phyloP scores from a whole-genome alignment of 768 basidiomycete genomes.

The Boletus pseudo-olivaceus region DNA sequence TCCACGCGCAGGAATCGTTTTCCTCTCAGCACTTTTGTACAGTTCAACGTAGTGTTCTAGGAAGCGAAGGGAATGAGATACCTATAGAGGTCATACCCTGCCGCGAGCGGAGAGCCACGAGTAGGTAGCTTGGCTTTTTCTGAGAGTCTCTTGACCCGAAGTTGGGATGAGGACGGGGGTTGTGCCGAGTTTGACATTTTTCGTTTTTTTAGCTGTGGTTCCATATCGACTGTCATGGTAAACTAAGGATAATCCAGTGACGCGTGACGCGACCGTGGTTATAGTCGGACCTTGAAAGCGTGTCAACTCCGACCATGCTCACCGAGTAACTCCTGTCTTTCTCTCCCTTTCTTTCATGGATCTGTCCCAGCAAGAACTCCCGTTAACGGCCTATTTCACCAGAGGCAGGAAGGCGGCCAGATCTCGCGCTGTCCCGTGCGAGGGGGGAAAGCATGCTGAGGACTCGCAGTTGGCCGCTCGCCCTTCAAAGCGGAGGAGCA shows the following conservation, averaged over 20 bases:
- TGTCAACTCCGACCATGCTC: conserved; percentile 35
- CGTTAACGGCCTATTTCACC: conserved; percentile 28
- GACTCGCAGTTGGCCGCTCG: conserved; percentile 3
- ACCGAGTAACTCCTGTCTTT: not conserved
- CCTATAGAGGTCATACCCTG: conserved; percentile 96
- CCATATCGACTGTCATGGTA: conserved; percentile 22
- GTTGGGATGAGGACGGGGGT: conserved; percentile 40
- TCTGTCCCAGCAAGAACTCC: conserved; percentile 33
- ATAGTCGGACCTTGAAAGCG: conserved; percentile 34
- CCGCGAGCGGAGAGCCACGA: conserved; percentile 79
- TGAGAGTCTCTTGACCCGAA: conserved; percentile 84
- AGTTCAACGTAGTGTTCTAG: conserved; percentile 1
- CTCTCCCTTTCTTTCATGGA: conserved; percentile 20
- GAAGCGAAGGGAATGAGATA: conserved; percentile 25
- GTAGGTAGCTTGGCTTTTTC: conserved; percentile 82
- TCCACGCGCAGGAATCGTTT: conserved; percentile 80
- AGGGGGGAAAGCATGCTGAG: conserved; percentile 2
- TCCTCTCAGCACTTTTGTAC: conserved; percentile 69
- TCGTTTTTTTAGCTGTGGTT: conserved; percentile 52
- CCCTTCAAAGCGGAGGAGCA: conserved; percentile 21
- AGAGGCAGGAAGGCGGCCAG: conserved; percentile 12
- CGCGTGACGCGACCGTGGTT: conserved; percentile 24
- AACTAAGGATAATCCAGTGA: not conserved
- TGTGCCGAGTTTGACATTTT: conserved; percentile 48
- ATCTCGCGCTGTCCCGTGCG: not conserved